phyloP scores from a whole-genome alignment of 768 basidiomycete genomes.

The Lentinula sp. region DNA sequence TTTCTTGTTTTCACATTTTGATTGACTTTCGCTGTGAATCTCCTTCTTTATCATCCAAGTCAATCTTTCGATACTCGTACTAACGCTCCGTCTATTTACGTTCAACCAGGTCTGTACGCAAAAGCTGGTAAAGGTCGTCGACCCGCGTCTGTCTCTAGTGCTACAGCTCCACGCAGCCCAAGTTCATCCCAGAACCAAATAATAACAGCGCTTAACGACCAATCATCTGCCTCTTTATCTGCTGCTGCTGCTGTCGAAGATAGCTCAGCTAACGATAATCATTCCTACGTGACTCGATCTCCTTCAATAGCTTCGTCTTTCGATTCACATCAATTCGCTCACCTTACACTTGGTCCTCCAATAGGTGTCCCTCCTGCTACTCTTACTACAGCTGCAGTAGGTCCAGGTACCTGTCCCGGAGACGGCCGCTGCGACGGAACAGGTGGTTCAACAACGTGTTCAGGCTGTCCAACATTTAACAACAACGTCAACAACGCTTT shows the following conservation, averaged over 20 bases:
- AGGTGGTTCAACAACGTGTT: slow-evolving; percentile 88
- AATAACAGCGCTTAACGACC: not conserved
- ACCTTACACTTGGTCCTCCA: slow-evolving; percentile 21
- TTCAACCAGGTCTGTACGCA: not conserved
- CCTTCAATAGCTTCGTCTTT: not conserved
- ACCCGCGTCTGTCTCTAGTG: not conserved
- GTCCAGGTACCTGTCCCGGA: slow-evolving; percentile 86
- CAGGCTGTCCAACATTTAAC: slow-evolving; percentile 96
- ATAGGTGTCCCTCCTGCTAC: slow-evolving; percentile 24
- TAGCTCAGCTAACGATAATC: not conserved
- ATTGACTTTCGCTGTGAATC: not conserved
- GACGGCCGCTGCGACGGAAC: slow-evolving; percentile 98
- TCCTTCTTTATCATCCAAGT: not conserved
- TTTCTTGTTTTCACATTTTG: slow-evolving; percentile 12
- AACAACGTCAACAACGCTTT: slow-evolving; percentile 85
- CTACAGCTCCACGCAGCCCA: not conserved
- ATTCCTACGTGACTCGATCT: not conserved
- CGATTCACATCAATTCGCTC: not conserved
- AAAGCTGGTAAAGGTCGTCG: slow-evolving; percentile 7
- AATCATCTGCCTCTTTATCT: not conserved
- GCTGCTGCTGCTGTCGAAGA: not conserved
- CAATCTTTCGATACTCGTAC: not conserved
- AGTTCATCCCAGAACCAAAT: not conserved
- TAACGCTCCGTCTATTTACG: not conserved
- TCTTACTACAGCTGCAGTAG: slow-evolving; percentile 4